Evolutionary conservation across 192 early-diverging fungal genomes (phyloP), one percentile per base, ranked within the genome.

Genomic region (Spinellus fusiger): DNA sequence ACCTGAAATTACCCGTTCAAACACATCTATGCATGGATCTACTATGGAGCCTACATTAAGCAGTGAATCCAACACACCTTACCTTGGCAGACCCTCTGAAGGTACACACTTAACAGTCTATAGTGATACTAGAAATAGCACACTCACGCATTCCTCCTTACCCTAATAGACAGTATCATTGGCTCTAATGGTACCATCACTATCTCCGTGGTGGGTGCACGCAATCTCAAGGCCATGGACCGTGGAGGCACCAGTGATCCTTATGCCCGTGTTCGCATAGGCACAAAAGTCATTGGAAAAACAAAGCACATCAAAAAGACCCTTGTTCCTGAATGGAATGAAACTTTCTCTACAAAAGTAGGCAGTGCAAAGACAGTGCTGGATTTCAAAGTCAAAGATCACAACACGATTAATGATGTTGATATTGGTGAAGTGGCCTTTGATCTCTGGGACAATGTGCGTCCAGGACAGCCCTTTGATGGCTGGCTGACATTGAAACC

Each of bases 271-370:
- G 76, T 87, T 25, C 59, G 73, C 31, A 71, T 82, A 20, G 83
- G 84, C 54, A 74, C 65, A 37, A 89, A 86, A 51, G 77, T 68
- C 20, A 50, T 92, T 13, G 60, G 71, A 65, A 90, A 91, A 68
- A 92, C 88, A 9, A 65, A 74, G 33, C 73, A 80, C 5, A 76
- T 84, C 51, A 91, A 91, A 73, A 89, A 89, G 66, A 87, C 76
- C 9, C 50, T 84, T 12, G 66, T 80, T 6, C 92, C 89, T 9
- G 59, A 48, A 53, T 92, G 85, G 72, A 69, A 74, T 51, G 72
- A 74, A 46, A 58, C 44, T 8, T 74, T 69, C 44, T 29, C 59
- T 20, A 1, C 44, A 6, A 54, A 51, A 32, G 27, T 74, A 3
- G 66, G 53, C 18, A 60, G 52, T 27, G 61, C 64, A 5, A 76